These are phyloP conservation scores for Lichtheimia corymbifera DNA, from an alignment of 371 early-diverging fungal species.

Conservation along the genomic window DNA sequence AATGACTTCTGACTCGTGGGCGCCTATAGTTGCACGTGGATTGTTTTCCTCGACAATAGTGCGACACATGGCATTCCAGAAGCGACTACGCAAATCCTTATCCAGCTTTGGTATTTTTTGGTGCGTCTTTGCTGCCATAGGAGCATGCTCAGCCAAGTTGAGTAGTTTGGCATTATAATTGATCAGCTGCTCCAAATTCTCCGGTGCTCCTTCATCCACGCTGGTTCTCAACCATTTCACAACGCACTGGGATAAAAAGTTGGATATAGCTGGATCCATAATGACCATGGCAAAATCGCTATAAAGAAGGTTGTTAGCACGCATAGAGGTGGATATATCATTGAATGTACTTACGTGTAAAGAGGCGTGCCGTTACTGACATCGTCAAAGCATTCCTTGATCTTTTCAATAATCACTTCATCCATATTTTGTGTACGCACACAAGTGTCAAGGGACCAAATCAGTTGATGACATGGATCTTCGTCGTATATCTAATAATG, in stretches of 20 bases:
- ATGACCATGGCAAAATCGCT: slow-evolving; percentile 66
- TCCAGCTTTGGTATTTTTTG: slow-evolving; percentile 39
- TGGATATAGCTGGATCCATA: slow-evolving; percentile 62
- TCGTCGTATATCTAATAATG: slow-evolving; percentile 39
- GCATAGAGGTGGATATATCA: too few relatives aligned
- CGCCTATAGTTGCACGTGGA: slow-evolving; percentile 14
- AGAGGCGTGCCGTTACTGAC: slow-evolving; percentile 53
- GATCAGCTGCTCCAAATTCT: slow-evolving; percentile 35
- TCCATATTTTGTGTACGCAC: slow-evolving; percentile 68
- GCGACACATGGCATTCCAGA: slow-evolving; percentile 35
- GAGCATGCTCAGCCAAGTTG: slow-evolving; percentile 59
- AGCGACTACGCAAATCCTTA: slow-evolving; percentile 27
- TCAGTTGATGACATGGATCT: slow-evolving; percentile 64
- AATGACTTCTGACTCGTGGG: slow-evolving; percentile 11
- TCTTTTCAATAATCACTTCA: slow-evolving; percentile 60
- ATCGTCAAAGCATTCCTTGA: slow-evolving; percentile 67
- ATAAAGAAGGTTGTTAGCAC: not conserved
- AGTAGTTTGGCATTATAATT: slow-evolving; percentile 56
- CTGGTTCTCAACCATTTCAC: slow-evolving; percentile 37
- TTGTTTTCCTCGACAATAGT: slow-evolving; percentile 39
- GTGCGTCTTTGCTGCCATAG: slow-evolving; percentile 25
- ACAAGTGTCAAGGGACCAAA: slow-evolving; percentile 72
- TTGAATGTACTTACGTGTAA: slow-evolving; percentile 52
- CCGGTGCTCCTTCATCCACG: slow-evolving; percentile 33
- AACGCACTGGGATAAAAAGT: slow-evolving; percentile 47